Percentiles rank a stretch among this genome's conserved stretches.
Conservation (phyloP, 495 filamentous ascomycete genomes). For the Bathelium albidoporum region DNA sequence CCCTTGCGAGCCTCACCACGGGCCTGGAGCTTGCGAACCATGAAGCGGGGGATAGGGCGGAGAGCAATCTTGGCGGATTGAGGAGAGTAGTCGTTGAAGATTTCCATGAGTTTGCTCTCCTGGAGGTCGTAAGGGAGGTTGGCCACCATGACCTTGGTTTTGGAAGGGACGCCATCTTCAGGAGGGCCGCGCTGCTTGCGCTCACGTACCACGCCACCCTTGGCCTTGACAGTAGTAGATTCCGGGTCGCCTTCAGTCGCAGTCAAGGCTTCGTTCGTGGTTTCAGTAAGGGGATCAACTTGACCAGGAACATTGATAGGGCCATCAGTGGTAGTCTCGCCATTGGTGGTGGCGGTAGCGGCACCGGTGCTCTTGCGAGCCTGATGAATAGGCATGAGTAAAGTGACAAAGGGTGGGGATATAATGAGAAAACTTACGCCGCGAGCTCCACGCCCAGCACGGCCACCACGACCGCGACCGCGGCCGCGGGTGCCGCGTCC, state of each 20-base stretch:
- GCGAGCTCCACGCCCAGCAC: constrained; percentile 67
- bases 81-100: constrained; percentile 82
- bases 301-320: constrained; percentile 46
- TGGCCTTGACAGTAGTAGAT: constrained; percentile 30
- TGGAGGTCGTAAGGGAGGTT: constrained; percentile 96
- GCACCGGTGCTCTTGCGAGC: constrained; percentile 17
- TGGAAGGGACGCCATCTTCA: constrained; percentile 94
- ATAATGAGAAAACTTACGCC: constrained; percentile 45
- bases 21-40: constrained; percentile 99
- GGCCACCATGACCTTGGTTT: constrained; percentile 99
- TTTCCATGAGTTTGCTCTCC: constrained; percentile 98
- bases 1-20: constrained; percentile 98
- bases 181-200: constrained; percentile 83
- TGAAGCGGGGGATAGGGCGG: constrained; percentile 96
- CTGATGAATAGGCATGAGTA: neutral
- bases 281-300: constrained; percentile 46
- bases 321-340: constrained; percentile 28
- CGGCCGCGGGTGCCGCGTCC: constrained; percentile 32
- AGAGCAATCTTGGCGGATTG: constrained; percentile 95
- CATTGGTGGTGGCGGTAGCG: constrained; percentile 26
- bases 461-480: constrained; percentile 59
- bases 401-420: constrained; percentile 15
- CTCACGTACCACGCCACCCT: constrained; percentile 38
- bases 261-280: constrained; percentile 47
- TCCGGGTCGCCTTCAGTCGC: constrained; percentile 39